These are phyloP conservation scores for Passalora sequoiae DNA, from an alignment of 2,329 filamentous ascomycete genomes.

Conservation along the genomic window DNA sequence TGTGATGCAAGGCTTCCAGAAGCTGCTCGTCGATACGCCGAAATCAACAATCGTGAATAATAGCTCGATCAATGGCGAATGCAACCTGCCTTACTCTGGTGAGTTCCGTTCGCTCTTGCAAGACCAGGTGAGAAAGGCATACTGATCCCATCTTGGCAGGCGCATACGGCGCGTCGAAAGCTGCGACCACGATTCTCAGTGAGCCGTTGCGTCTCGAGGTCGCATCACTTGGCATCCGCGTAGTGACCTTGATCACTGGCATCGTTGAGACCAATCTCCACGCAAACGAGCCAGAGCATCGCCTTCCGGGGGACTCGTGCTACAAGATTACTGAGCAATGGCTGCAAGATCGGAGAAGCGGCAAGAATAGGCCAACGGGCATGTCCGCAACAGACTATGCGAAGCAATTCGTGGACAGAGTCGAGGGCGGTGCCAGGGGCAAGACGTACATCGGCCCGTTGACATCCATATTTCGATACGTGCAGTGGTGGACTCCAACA, in stretches of 20 bases:
- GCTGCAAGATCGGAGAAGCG: conserved; percentile 13
- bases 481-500: conserved; percentile 17
- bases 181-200: conserved; percentile 20
- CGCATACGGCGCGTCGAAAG: conserved; percentile 25
- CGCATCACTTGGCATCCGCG: conserved; percentile 22
- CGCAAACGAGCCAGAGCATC: conserved; percentile 10
- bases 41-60: conserved; percentile 12
- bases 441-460: conserved; percentile 16
- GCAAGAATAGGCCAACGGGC: conserved; percentile 15
- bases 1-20: conserved; percentile 41
- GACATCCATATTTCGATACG: conserved; percentile 12
- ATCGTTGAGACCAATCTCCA: conserved; percentile 19
- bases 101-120: conserved; percentile 20
- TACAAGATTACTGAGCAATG: conserved; percentile 10
- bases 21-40: conserved; percentile 32
- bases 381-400: conserved; percentile 15
- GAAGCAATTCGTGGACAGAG: conserved; percentile 11
- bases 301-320: conserved; percentile 8
- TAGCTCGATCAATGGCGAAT: conserved; percentile 14
- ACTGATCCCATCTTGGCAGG: too few species aligned
- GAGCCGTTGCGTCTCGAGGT: conserved; percentile 27
- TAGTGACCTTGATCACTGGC: conserved; percentile 24
- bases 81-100: conserved; percentile 12
- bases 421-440: conserved; percentile 12
- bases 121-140: conserved; percentile 36